Conservation (phyloP, 805 yeast genomes). For the Aciculoconidium aculeatum region DNA sequence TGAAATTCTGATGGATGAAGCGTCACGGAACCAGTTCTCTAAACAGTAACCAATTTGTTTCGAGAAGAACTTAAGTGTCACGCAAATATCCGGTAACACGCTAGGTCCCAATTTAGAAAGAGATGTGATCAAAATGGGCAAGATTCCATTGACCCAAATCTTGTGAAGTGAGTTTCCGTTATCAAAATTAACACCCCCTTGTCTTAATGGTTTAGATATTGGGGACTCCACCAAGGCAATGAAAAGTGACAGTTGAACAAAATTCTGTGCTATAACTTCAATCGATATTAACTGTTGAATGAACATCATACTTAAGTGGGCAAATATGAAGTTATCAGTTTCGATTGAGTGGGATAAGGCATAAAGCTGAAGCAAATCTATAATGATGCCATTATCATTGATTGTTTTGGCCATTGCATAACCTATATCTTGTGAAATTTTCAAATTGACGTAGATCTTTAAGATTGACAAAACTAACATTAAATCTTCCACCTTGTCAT, state of each 20-base stretch:
- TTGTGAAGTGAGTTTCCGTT: conserved; percentile 54
- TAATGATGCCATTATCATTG: conserved; percentile 53
- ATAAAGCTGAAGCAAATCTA: conserved; percentile 58
- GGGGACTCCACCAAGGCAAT: conserved; percentile 71
- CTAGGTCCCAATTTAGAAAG: conserved; percentile 59
- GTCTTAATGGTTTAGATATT: conserved; percentile 58
- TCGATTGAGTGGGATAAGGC: conserved; percentile 60
- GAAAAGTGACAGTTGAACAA: conserved; percentile 56
- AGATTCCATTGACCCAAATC: conserved; percentile 82
- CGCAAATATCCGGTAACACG: conserved; percentile 57
- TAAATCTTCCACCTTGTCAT: conserved; percentile 59
- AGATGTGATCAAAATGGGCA: conserved; percentile 59
- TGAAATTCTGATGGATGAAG: conserved; percentile 35
- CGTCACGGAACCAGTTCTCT: conserved; percentile 61
- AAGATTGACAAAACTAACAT: conserved; percentile 58
- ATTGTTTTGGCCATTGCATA: conserved; percentile 47
- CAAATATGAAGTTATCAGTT: conserved; percentile 61
- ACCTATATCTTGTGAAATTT: conserved; percentile 43
- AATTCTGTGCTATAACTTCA: conserved; percentile 58
- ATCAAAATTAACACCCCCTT: conserved; percentile 54
- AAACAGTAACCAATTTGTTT: conserved; percentile 62
- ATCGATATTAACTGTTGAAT: conserved; percentile 62
- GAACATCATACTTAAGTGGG: conserved; percentile 64
- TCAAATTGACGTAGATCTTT: conserved; percentile 47
- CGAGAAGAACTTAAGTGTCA: conserved; percentile 56